Evolutionary conservation across 257 asterid genomes (phyloP).

Genomic region (Nyctanthes arbortristis): DNA sequence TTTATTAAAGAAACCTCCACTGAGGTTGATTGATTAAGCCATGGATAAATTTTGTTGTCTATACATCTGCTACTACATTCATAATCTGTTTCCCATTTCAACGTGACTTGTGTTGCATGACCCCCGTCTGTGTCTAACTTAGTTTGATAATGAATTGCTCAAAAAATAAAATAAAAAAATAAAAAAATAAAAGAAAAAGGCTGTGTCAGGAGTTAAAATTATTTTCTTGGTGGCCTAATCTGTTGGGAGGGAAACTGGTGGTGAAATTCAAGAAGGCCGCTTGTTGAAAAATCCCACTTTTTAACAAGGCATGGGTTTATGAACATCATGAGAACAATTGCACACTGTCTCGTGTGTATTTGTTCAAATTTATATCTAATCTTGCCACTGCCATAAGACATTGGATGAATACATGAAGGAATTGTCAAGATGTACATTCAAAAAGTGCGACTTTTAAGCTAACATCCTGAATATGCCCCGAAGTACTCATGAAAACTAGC

Average conservation of each 20-base stretch:
- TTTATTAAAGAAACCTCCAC: conserved; percentile 23
- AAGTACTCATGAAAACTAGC: background rate
- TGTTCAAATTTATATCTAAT: background rate
- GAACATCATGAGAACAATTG: background rate
- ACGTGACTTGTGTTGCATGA: background rate
- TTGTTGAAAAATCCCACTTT: too few species aligned
- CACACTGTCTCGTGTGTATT: background rate
- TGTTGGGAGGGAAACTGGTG: too few species aligned
- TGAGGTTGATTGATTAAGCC: conserved; percentile 12
- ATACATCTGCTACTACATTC: conserved; percentile 9
- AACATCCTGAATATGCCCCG: background rate
- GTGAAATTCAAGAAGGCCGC: too few species aligned
- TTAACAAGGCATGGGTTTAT: too few species aligned
- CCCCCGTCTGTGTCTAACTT: background rate
- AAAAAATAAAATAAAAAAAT: too few species aligned
- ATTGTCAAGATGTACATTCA: background rate
- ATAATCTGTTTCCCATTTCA: background rate
- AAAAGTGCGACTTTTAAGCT: background rate
- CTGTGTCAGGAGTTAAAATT: background rate
- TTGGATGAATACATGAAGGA: background rate
- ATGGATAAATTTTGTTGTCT: background rate
- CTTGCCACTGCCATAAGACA: background rate
- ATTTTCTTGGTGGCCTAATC: background rate
- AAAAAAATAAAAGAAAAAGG: too few species aligned
- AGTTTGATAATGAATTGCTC: too few species aligned